phyloP scores from a whole-genome alignment of 345 rosid species.

The Eucalyptus marginata region DNA sequence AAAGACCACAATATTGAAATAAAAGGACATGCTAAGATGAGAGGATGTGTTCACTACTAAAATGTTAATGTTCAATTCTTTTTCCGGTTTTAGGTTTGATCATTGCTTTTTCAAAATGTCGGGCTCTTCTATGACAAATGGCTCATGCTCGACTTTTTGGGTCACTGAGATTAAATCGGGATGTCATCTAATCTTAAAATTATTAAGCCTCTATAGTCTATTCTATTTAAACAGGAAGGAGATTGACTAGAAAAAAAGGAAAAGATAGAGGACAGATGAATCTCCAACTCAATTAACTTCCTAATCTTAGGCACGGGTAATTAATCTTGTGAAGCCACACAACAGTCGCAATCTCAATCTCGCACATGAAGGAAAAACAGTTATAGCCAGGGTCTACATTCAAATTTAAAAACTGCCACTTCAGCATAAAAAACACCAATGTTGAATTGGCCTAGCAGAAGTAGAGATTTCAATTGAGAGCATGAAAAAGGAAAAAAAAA shows the following conservation, averaged over 20 bases:
- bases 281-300: neutral
- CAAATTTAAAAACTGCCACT: neutral
- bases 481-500: neutral
- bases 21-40: neutral
- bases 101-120: neutral
- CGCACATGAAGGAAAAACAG: neutral
- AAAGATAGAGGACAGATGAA: neutral
- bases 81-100: neutral
- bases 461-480: neutral
- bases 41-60: neutral
- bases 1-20: neutral
- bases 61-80: neutral
- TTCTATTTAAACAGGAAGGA: neutral
- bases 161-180: neutral
- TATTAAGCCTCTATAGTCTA: neutral
- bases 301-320: neutral
- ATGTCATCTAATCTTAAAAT: neutral
- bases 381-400: neutral
- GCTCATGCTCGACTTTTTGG: neutral
- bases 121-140: neutral
- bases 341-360: neutral
- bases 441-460: neutral
- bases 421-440: neutral
- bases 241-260: neutral
- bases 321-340: neutral